Base-by-base conservation (phyloP, 2,329 filamentous ascomycete genomes). In the Didymella exigua region DNA sequence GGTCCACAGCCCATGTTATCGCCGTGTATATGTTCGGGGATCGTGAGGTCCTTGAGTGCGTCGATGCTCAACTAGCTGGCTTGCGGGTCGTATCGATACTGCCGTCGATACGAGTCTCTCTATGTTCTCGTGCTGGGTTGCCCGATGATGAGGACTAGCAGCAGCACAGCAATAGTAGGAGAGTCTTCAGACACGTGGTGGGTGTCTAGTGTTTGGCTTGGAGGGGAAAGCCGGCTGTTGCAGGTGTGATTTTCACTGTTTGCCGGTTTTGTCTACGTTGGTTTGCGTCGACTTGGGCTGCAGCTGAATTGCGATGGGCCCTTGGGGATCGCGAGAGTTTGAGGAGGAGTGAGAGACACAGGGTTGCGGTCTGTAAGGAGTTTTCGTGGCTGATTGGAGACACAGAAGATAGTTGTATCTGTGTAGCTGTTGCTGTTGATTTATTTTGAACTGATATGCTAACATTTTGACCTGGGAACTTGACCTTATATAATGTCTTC, bases 1-100 rank as follows among this genome's bases (percentile, higher is more conserved):
- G 50, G 50, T 37, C 50, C 50, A 21, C 50, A 53, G 16, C 50
- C 50, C 50, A 53, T 53, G 24, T 53, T 43, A 24, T 23, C 5
- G 33, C 8, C 8, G 26, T 29, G 23, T 1, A 19, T 29, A 16
- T 29, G 21, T 30, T 19, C 26, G 11, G 23, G n/a, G 26, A 19
- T 19, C 18, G 11, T 40, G 18, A n/a, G 40, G 16, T 13, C 34
- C 5, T 13, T 1, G 31, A 37, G 18, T 9, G 16, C 8, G 37
- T 2, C 11, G 40, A 37, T 10, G n/a, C 24, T 42, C 18, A 11
- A 13, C 26, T 23, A 10, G 14, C n/a, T 5, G 16, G 18, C 9
- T 23, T 30, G 33, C 34, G 13, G 16, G 19, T 9, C n/a, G 36
- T 49, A 10, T 29, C 37, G 37, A 42, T 42, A 29, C 42, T 49